A percentile compares a stretch with the other conserved stretches of the same genome.
Evolutionary conservation across 305 asterid genomes (phyloP).

Genomic region (Fraxinus platypoda): DNA sequence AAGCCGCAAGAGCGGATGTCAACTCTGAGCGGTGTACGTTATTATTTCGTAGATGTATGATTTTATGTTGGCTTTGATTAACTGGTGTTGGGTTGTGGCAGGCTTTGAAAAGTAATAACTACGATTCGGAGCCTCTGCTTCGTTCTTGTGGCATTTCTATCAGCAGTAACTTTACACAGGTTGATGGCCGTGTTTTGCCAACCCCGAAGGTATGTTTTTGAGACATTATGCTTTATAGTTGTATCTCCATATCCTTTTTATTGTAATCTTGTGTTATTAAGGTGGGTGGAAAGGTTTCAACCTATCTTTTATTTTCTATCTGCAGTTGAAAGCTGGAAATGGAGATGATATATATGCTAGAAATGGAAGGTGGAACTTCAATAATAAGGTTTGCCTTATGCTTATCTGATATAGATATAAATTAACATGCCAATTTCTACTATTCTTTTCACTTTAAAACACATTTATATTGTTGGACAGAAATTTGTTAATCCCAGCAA

Average conservation of each 20-base stretch:
- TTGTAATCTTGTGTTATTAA: not conserved
- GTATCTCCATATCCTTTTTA: not conserved
- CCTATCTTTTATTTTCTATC: not conserved
- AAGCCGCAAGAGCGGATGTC: conserved; percentile 81
- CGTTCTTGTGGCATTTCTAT: conserved; percentile 67
- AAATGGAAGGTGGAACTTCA: conserved; percentile 70
- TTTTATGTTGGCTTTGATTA: not conserved
- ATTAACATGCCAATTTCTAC: not conserved
- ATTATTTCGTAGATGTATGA: not conserved
- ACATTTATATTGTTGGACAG: conserved; percentile 29
- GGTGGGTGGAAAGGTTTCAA: not conserved
- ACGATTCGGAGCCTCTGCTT: conserved; percentile 65
- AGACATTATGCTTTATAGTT: not conserved
- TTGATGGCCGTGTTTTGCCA: conserved; percentile 73
- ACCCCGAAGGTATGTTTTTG: conserved; percentile 57
- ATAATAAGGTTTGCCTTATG: conserved; percentile 44
- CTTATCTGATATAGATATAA: not conserved
- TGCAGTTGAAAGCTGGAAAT: conserved; percentile 65
- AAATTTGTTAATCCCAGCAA: conserved; percentile 54
- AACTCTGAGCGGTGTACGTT: conserved; percentile 51
- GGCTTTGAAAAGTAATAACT: conserved; percentile 69
- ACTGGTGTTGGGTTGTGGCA: conserved; percentile 24
- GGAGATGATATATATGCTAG: conserved; percentile 57
- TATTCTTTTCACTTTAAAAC: not conserved
- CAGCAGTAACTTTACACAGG: conserved; percentile 53